Conservation (phyloP, 75 land plant species). For the Sequoia sempervirens region DNA sequence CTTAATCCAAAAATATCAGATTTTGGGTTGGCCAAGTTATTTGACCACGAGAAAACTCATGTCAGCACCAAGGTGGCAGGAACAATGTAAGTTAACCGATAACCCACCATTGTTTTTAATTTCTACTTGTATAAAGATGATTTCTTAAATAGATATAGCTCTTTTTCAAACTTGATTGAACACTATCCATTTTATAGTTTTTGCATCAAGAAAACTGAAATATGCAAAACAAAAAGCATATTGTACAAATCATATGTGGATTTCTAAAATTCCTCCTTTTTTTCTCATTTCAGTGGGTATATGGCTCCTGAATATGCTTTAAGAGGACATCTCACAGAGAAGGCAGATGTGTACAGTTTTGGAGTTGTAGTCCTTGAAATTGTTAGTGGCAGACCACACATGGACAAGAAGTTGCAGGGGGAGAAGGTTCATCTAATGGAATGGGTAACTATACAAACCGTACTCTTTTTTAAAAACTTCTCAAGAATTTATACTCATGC, state of each 20-base stretch:
- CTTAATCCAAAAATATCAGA: conserved; percentile 24
- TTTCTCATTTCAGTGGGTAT: conserved; percentile 46
- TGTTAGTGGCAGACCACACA: conserved; percentile 46
- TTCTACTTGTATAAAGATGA: too few relatives aligned
- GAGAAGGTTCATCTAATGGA: conserved; percentile 38
- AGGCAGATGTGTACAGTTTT: conserved; percentile 62
- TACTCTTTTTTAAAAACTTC: neutral
- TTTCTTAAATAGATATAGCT: neutral
- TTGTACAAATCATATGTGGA: too few relatives aligned
- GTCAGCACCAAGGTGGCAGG: conserved; percentile 34
- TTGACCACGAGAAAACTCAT: conserved; percentile 31
- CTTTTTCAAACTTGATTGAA: neutral
- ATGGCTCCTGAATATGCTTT: conserved; percentile 43
- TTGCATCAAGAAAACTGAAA: neutral
- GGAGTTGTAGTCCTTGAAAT: conserved; percentile 39
- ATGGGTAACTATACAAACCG: conserved; percentile 20
- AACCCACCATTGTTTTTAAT: neutral
- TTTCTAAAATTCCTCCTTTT: neutral
- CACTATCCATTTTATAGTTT: neutral
- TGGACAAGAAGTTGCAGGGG: conserved; percentile 30
- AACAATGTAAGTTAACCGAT: conserved; percentile 23
- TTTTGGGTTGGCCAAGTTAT: conserved; percentile 23
- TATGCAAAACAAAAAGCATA: neutral
- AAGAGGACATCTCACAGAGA: conserved; percentile 43
- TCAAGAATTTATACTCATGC: neutral